These are phyloP conservation scores for Meyerozyma smithsonii DNA, from an alignment of 1,139 yeast species.

Conservation along the genomic window DNA sequence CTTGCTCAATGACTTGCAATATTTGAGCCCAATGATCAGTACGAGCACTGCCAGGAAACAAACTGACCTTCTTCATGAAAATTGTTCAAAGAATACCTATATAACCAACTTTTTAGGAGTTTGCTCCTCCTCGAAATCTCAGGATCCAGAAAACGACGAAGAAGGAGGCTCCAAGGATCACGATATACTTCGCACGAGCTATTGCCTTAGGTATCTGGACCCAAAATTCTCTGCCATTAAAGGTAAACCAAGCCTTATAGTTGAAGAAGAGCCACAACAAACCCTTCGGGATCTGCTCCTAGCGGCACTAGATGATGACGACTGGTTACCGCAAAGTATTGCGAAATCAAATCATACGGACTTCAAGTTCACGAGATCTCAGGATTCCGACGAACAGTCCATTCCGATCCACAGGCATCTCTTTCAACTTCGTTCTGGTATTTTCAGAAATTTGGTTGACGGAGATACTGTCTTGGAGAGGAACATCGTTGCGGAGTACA, in stretches of 20 bases:
- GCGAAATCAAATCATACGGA: neutral
- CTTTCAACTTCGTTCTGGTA: conserved; percentile 23
- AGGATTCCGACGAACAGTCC: neutral
- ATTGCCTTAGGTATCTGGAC: too few relatives aligned
- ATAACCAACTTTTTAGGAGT: conserved; percentile 24
- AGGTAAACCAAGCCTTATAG: too few relatives aligned
- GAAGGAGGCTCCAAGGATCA: too few relatives aligned
- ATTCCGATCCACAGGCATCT: conserved; percentile 31
- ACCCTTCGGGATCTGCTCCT: neutral
- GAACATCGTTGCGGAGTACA: conserved; percentile 21
- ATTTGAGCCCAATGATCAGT: conserved; percentile 38
- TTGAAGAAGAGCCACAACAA: too few relatives aligned
- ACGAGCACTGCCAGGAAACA: conserved; percentile 24
- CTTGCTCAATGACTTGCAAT: conserved; percentile 43
- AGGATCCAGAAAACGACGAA: too few relatives aligned
- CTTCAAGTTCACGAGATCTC: neutral
- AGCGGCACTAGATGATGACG: conserved; percentile 19
- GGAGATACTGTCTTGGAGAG: conserved; percentile 16
- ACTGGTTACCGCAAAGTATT: neutral
- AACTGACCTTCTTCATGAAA: conserved; percentile 25
- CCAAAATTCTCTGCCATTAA: too few relatives aligned
- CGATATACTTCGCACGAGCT: too few relatives aligned
- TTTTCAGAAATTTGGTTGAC: conserved; percentile 17
- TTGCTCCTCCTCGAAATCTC: too few relatives aligned
- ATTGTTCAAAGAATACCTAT: conserved; percentile 19